Evolutionary conservation across 2,329 filamentous ascomycete species (phyloP).

Genomic region (Tolypocladium album): DNA sequence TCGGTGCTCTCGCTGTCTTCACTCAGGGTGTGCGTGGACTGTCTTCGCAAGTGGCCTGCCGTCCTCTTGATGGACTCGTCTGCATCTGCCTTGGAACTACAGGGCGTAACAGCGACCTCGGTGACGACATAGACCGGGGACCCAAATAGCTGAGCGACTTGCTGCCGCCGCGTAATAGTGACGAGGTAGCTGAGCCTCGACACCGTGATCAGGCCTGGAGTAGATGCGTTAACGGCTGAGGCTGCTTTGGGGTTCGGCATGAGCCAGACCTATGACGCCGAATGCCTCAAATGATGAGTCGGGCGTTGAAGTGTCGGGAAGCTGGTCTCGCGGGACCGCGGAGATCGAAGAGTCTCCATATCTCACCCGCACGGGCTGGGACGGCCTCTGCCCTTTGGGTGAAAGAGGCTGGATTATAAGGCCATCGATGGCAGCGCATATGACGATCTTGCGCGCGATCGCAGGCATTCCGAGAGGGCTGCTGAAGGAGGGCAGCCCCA

Average conservation of each 20-base stretch:
- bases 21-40: constrained; percentile 26
- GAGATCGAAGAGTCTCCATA: constrained; percentile 50
- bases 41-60: constrained; percentile 26
- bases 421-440: constrained; percentile 74
- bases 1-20: constrained; percentile 36
- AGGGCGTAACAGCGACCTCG: constrained; percentile 83
- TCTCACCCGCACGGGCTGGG: constrained; percentile 54
- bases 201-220: constrained; percentile 69
- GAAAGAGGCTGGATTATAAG: constrained; percentile 67
- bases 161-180: constrained; percentile 73
- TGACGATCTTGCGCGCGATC: constrained; percentile 67
- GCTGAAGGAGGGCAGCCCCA: neutral
- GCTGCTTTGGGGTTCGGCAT: constrained; percentile 2
- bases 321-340: constrained; percentile 30
- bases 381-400: constrained; percentile 44
- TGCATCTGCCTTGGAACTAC: constrained; percentile 66
- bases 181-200: constrained; percentile 76
- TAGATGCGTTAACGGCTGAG: neutral
- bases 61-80: constrained; percentile 59
- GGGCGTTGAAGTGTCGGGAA: constrained; percentile 31
- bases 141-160: constrained; percentile 79
- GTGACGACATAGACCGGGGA: constrained; percentile 78
- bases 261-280: constrained; percentile 42
- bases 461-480: constrained; percentile 51
- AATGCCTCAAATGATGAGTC: constrained; percentile 47